Conservation (phyloP, 768 basidiomycete genomes). For the Auriscalpium vulgare region DNA sequence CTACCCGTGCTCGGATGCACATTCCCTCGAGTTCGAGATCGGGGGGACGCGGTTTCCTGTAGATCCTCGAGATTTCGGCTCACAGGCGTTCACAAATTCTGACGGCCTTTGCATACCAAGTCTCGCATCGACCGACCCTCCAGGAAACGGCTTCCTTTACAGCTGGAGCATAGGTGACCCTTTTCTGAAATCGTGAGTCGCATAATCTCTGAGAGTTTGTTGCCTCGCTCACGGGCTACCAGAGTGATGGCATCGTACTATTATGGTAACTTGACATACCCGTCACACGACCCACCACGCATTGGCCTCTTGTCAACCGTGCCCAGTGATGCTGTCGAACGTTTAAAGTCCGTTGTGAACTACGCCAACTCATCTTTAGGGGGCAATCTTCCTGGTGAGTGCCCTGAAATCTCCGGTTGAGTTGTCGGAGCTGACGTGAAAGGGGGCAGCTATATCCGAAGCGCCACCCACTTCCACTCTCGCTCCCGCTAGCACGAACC, state of each 20-base stretch:
- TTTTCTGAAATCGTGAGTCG: constrained; percentile 62
- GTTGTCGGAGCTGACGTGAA: neutral
- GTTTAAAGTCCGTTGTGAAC: constrained; percentile 27
- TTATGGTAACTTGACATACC: constrained; percentile 64
- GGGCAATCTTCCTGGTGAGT: constrained; percentile 18
- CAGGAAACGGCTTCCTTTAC: constrained; percentile 52
- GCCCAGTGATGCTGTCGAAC: constrained; percentile 40
- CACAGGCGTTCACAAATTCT: constrained; percentile 26
- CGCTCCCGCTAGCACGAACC: neutral
- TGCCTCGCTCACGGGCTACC: neutral
- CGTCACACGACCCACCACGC: constrained; percentile 58
- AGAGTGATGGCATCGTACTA: constrained; percentile 64
- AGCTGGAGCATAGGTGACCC: constrained; percentile 76
- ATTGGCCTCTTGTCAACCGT: constrained; percentile 71
- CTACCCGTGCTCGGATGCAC: constrained; percentile 53
- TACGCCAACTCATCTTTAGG: constrained; percentile 21
- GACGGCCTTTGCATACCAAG: constrained; percentile 39
- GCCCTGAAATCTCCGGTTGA: neutral
- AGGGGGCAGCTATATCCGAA: neutral
- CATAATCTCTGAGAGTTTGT: neutral
- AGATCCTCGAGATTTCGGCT: constrained; percentile 66
- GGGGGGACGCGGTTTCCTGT: constrained; percentile 63
- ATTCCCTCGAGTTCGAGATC: constrained; percentile 60
- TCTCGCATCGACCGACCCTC: constrained; percentile 57
- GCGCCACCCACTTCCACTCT: neutral